These are phyloP conservation scores for Arctostaphylos glauca DNA, from an alignment of 148 eudicot species.

Conservation along the genomic window DNA sequence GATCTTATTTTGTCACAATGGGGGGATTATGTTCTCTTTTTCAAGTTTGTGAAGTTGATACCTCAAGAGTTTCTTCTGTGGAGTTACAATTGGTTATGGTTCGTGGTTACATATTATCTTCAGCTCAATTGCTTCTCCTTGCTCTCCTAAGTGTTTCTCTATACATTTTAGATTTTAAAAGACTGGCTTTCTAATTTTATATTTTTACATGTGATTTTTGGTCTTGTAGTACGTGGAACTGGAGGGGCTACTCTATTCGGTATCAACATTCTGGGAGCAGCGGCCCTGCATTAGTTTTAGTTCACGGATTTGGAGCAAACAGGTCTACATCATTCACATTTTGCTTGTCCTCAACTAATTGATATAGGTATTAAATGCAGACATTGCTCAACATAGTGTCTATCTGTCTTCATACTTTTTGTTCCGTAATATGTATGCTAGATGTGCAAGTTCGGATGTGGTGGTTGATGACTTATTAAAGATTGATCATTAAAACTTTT, in stretches of 20 bases:
- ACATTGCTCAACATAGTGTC: conserved; percentile 3
- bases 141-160: background rate
- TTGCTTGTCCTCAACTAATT: conserved; percentile 33
- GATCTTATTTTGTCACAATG: background rate
- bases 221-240: conserved; percentile 63
- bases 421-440: background rate
- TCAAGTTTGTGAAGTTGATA: background rate
- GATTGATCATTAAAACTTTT: background rate
- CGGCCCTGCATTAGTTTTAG: conserved; percentile 79
- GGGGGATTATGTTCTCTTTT: background rate
- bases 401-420: background rate
- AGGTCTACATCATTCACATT: conserved; percentile 51
- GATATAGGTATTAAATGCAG: conserved; percentile 31
- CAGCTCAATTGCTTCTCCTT: background rate
- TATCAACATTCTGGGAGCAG: conserved; percentile 70
- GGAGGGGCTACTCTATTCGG: conserved; percentile 90
- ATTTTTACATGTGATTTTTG: background rate
- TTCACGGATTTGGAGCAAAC: conserved; percentile 99
- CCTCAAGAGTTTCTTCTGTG: background rate
- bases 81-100: background rate
- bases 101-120: background rate
- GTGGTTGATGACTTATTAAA: background rate
- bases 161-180: background rate
- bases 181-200: conserved; percentile 1
- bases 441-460: background rate